A percentile compares a stretch with the other conserved stretches of the same genome.
These are phyloP conservation scores for Nannochloropsis oceanica DNA, from an alignment of 108 stramenopile genomes.

Conservation along the genomic window DNA sequence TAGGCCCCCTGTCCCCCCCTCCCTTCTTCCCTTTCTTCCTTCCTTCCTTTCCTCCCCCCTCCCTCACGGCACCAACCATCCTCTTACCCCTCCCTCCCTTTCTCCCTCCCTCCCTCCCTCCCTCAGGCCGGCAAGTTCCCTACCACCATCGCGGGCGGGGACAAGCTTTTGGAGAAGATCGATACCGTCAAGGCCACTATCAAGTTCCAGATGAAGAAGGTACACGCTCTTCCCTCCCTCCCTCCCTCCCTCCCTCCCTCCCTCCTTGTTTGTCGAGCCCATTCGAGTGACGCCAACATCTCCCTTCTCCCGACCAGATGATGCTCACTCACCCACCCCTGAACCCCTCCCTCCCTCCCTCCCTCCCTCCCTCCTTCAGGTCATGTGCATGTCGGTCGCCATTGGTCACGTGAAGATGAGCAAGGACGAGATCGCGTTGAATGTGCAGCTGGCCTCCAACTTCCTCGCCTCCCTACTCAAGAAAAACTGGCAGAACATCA, in stretches of 20 bases:
- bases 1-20: not conserved
- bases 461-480: slow-evolving; percentile 94
- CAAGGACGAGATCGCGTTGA: slow-evolving; percentile 78
- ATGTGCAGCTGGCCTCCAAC: slow-evolving; percentile 94
- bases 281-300: too few species aligned
- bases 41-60: not conserved
- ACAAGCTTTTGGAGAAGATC: slow-evolving; percentile 96
- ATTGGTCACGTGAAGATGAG: slow-evolving; percentile 84
- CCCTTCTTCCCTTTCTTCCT: not conserved
- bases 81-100: not conserved
- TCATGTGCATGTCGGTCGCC: slow-evolving; percentile 96
- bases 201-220: slow-evolving; percentile 98
- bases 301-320: not conserved
- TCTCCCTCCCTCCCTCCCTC: not conserved
- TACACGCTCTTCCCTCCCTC: too few species aligned
- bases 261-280: too few species aligned
- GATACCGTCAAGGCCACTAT: slow-evolving; percentile 95
- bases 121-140: slow-evolving; percentile 96
- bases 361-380: slow-evolving; percentile 47
- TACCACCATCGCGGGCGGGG: slow-evolving; percentile 67
- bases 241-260: too few species aligned
- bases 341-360: too few species aligned
- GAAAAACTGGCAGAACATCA: slow-evolving; percentile 99
- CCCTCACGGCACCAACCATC: not conserved
- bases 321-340: too few species aligned